phyloP scores from a whole-genome alignment of 768 basidiomycete species.

The Mycena haematopus region DNA sequence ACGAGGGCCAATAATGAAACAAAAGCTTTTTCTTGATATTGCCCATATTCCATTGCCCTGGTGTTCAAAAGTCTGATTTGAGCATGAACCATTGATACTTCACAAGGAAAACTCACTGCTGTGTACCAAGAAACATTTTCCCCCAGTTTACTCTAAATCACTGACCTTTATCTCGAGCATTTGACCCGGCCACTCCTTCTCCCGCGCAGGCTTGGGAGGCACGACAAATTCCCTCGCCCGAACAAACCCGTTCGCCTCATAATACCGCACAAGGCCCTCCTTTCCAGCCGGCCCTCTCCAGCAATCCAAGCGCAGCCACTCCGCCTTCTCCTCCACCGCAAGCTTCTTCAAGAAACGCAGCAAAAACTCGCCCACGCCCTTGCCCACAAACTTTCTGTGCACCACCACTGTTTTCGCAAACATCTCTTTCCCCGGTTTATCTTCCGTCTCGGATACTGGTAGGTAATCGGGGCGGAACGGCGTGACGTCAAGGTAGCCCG shows the following conservation, averaged over 20 bases:
- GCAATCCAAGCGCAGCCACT: slow-evolving; percentile 26
- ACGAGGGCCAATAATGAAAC: neutral
- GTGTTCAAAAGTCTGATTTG: neutral
- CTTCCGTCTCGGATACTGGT: slow-evolving; percentile 11
- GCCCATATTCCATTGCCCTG: neutral
- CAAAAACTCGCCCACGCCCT: slow-evolving; percentile 20
- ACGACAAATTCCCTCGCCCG: slow-evolving; percentile 16
- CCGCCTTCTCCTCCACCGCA: slow-evolving; percentile 21
- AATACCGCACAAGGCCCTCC: slow-evolving; percentile 25
- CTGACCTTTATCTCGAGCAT: slow-evolving; percentile 25
- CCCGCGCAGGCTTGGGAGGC: neutral
- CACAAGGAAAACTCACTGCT: neutral
- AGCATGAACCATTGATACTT: neutral
- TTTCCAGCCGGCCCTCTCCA: slow-evolving; percentile 24
- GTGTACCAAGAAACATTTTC: neutral
- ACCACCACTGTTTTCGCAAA: slow-evolving; percentile 22
- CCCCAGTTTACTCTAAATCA: neutral
- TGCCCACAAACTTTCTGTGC: slow-evolving; percentile 12
- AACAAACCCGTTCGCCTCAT: slow-evolving; percentile 18
- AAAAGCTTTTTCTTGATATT: neutral
- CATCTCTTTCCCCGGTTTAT: slow-evolving; percentile 25
- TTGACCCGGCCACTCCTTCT: slow-evolving; percentile 23
- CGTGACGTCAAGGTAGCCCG: slow-evolving; percentile 15
- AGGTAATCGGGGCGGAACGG: slow-evolving; percentile 27
- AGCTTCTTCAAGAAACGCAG: slow-evolving; percentile 13